A percentile compares a stretch with the other conserved stretches of the same genome.
Evolutionary conservation across 805 yeast species (phyloP).

Genomic region (Cyberlindnera subsufficiens): DNA sequence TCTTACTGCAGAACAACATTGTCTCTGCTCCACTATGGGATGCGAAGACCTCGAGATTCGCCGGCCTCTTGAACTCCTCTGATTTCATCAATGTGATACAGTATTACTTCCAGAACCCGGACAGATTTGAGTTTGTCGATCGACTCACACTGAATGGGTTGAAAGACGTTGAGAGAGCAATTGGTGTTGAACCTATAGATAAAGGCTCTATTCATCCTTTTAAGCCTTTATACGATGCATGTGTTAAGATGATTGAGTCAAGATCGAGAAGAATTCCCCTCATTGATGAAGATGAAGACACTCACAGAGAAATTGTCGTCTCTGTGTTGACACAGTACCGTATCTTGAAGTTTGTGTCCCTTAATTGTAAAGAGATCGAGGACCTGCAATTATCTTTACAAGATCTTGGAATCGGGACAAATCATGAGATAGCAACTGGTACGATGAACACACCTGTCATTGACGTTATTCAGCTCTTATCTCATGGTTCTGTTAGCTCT

Average conservation of each 20-base stretch:
- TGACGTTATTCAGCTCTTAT: slow-evolving; percentile 80
- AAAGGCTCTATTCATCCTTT: slow-evolving; percentile 88
- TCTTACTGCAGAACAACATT: slow-evolving; percentile 85
- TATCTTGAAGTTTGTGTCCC: slow-evolving; percentile 88
- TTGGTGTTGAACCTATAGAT: slow-evolving; percentile 82
- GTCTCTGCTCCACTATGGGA: slow-evolving; percentile 98
- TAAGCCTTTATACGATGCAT: slow-evolving; percentile 84
- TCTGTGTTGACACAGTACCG: slow-evolving; percentile 94
- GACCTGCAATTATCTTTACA: slow-evolving; percentile 71
- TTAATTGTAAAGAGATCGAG: slow-evolving; percentile 92
- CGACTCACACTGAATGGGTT: slow-evolving; percentile 79
- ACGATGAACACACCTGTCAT: slow-evolving; percentile 89
- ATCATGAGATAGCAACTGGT: slow-evolving; percentile 60
- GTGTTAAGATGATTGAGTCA: slow-evolving; percentile 82
- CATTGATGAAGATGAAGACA: slow-evolving; percentile 89
- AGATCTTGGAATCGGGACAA: slow-evolving; percentile 62
- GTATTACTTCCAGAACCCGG: slow-evolving; percentile 86
- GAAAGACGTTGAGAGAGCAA: slow-evolving; percentile 78
- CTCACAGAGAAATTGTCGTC: slow-evolving; percentile 90
- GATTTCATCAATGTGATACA: slow-evolving; percentile 95
- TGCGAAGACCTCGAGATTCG: slow-evolving; percentile 80
- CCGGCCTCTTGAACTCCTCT: slow-evolving; percentile 86
- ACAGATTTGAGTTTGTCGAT: slow-evolving; percentile 82
- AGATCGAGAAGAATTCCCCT: slow-evolving; percentile 91
- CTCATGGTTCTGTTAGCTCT: slow-evolving; percentile 78